Conservation (phyloP, 345 rosid species). For the Brassica incana region DNA sequence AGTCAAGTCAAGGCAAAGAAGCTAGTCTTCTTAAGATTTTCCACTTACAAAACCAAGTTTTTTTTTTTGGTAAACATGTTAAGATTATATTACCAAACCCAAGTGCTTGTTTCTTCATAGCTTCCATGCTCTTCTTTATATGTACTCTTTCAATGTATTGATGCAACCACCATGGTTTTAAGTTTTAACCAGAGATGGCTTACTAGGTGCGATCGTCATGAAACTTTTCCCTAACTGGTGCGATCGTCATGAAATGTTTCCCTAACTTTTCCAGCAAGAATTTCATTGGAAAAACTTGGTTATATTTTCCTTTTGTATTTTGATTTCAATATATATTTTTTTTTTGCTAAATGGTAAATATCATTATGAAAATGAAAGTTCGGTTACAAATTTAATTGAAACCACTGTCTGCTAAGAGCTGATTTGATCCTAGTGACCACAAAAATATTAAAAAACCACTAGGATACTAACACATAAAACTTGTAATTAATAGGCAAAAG, state of each 20-base stretch:
- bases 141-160: conserved; percentile 73
- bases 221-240: not conserved
- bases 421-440: too few relatives aligned
- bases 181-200: not conserved
- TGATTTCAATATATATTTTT: too few relatives aligned
- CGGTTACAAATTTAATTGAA: too few relatives aligned
- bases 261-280: too few relatives aligned
- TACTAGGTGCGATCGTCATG: not conserved
- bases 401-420: too few relatives aligned
- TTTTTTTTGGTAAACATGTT: conserved; percentile 30
- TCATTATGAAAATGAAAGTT: too few relatives aligned
- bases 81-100: not conserved
- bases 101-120: conserved; percentile 35
- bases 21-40: not conserved
- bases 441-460: too few relatives aligned
- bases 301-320: too few relatives aligned
- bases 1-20: conserved; percentile 9
- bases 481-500: too few relatives aligned
- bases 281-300: too few relatives aligned
- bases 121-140: conserved; percentile 65
- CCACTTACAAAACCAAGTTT: not conserved
- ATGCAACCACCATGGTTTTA: conserved; percentile 43
- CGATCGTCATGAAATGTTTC: not conserved
- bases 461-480: too few relatives aligned
- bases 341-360: too few relatives aligned